Evolutionary conservation across 2,329 filamentous ascomycete genomes (phyloP).

Genomic region (Aspergillus fructus): DNA sequence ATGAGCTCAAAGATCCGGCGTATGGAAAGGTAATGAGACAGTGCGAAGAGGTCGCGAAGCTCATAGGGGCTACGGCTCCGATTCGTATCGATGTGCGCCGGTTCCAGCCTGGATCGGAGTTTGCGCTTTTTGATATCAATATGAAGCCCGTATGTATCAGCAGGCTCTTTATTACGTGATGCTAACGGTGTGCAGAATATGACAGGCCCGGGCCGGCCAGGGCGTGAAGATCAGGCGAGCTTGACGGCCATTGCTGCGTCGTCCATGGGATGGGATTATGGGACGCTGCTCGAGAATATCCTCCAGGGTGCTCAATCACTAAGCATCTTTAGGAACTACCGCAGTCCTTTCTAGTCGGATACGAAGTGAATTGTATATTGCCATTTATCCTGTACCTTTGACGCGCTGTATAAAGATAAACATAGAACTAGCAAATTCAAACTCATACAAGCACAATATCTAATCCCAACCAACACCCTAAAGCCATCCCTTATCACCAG

Average conservation of each 20-base stretch:
- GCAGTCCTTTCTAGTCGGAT: constrained; percentile 8
- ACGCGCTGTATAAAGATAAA: too few relatives aligned
- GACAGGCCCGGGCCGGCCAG: constrained; percentile 50
- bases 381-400: too few relatives aligned
- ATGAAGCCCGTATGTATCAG: constrained; percentile 49
- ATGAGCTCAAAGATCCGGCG: constrained; percentile 33
- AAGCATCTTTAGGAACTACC: constrained; percentile 12
- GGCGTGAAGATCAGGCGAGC: constrained; percentile 50
- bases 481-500: not conserved
- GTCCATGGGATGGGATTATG: constrained; percentile 46
- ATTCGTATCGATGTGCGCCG: constrained; percentile 51
- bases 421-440: too few relatives aligned
- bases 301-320: constrained; percentile 19
- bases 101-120: constrained; percentile 34
- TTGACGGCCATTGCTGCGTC: constrained; percentile 46
- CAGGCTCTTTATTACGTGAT: not conserved
- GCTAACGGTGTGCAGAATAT: constrained; percentile 37
- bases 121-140: constrained; percentile 53
- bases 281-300: constrained; percentile 38
- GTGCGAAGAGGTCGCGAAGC: constrained; percentile 41
- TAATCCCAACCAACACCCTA: too few relatives aligned
- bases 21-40: constrained; percentile 37
- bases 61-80: constrained; percentile 44
- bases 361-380: too few relatives aligned
- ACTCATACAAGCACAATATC: too few relatives aligned